These are phyloP conservation scores for Fusarium musae DNA, from an alignment of 2,329 filamentous ascomycete species.

Conservation along the genomic window DNA sequence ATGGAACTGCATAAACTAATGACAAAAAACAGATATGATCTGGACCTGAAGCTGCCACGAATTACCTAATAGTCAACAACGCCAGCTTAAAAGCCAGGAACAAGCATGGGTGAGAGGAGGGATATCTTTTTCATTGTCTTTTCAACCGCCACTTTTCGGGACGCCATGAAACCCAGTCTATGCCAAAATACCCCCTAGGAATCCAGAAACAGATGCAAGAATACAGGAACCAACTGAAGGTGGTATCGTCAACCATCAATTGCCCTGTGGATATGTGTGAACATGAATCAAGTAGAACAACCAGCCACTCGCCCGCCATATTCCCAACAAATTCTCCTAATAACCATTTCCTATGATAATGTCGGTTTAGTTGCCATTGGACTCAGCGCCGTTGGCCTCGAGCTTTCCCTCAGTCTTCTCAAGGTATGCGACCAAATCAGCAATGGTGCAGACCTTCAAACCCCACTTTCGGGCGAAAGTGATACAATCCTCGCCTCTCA, in stretches of 20 bases:
- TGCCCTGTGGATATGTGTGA: constrained; percentile 6
- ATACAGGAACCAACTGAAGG: constrained; percentile 18
- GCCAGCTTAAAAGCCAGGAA: not conserved
- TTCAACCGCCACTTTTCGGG: constrained; percentile 34
- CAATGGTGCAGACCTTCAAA: constrained; percentile 94
- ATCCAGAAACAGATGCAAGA: constrained; percentile 37
- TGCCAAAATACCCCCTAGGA: constrained; percentile 34
- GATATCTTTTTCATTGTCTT: constrained; percentile 26
- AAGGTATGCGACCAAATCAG: constrained; percentile 83
- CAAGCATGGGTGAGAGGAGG: not conserved
- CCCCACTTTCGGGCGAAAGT: constrained; percentile 89
- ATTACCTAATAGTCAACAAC: not conserved
- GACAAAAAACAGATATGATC: not conserved
- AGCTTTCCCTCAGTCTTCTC: constrained; percentile 78
- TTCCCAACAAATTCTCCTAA: not conserved
- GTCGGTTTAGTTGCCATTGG: constrained; percentile 34
- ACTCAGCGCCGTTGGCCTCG: constrained; percentile 49
- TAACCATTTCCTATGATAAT: not conserved
- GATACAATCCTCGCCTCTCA: constrained; percentile 88
- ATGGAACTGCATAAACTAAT: not conserved
- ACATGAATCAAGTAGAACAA: constrained; percentile 6
- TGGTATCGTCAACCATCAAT: constrained; percentile 16
- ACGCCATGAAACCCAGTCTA: constrained; percentile 39
- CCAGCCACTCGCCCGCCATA: not conserved
- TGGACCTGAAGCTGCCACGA: not conserved